Percentiles rank a stretch among this genome's conserved stretches.
Evolutionary conservation across 192 early-diverging fungal genomes (phyloP).

Genomic region (Coemansia sp.): DNA sequence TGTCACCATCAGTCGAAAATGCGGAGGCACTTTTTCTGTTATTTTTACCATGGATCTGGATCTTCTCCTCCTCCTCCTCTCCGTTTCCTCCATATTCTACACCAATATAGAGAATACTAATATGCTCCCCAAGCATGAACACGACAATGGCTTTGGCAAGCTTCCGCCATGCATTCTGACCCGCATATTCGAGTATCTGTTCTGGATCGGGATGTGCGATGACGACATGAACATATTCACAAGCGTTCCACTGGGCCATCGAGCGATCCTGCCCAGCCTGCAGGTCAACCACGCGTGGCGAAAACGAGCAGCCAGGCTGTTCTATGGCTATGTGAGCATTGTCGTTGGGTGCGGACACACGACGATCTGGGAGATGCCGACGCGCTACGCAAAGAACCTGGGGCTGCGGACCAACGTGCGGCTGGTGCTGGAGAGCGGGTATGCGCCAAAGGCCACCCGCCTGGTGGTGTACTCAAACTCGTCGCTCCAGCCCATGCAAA

Average conservation of each 20-base stretch:
- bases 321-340: slow-evolving; percentile 35
- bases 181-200: slow-evolving; percentile 37
- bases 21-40: not conserved
- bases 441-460: slow-evolving; percentile 31
- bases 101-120: not conserved
- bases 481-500: not conserved
- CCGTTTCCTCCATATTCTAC: not conserved
- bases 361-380: slow-evolving; percentile 1
- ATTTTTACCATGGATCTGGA: not conserved
- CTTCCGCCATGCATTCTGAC: slow-evolving; percentile 18
- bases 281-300: slow-evolving; percentile 32
- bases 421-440: slow-evolving; percentile 43
- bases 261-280: slow-evolving; percentile 10
- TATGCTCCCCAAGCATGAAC: too few species aligned
- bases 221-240: slow-evolving; percentile 10
- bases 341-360: slow-evolving; percentile 15
- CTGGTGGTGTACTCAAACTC: slow-evolving; percentile 16
- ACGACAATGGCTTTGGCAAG: not conserved
- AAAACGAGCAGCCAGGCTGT: slow-evolving; percentile 28
- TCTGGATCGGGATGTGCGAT: slow-evolving; percentile 28
- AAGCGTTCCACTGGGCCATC: slow-evolving; percentile 30
- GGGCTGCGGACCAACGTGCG: slow-evolving; percentile 19
- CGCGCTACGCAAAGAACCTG: not conserved
- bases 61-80: not conserved
- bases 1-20: not conserved